A percentile compares a stretch with the other conserved stretches of the same genome.
Evolutionary conservation across 192 early-diverging fungal species (phyloP).

Genomic region (Rhizophagus sp.): DNA sequence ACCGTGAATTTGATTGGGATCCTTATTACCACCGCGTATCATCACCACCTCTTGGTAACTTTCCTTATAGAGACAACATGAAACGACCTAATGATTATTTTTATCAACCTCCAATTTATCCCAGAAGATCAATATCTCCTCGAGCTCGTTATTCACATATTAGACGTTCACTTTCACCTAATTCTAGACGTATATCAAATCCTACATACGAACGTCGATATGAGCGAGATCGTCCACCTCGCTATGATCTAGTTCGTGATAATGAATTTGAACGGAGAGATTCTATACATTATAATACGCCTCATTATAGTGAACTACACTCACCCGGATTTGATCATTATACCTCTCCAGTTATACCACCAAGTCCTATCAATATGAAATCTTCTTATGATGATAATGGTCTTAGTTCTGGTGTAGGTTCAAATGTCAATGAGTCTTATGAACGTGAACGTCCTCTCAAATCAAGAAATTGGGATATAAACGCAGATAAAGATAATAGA

Average conservation of each 20-base stretch:
- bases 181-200: neutral
- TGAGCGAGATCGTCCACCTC: slow-evolving; percentile 17
- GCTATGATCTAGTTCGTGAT: neutral
- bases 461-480: slow-evolving; percentile 15
- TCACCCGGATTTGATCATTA: neutral
- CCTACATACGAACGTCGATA: slow-evolving; percentile 10
- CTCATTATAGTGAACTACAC: slow-evolving; percentile 1
- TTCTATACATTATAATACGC: neutral
- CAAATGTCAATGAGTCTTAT: neutral
- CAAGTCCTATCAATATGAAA: neutral
- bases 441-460: neutral
- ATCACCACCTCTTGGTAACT: slow-evolving; percentile 1
- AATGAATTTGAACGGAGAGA: slow-evolving; percentile 8
- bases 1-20: neutral
- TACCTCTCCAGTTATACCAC: neutral
- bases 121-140: neutral
- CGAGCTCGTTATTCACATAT: neutral
- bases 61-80: neutral
- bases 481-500: neutral
- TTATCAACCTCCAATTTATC: neutral
- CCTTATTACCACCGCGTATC: neutral
- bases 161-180: slow-evolving; percentile 4
- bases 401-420: neutral
- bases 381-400: neutral
- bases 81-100: slow-evolving; percentile 10